Evolutionary conservation across 179 eudicot species (phyloP), one percentile per base, ranked within the genome.

Genomic region (Spergularia azorica): DNA sequence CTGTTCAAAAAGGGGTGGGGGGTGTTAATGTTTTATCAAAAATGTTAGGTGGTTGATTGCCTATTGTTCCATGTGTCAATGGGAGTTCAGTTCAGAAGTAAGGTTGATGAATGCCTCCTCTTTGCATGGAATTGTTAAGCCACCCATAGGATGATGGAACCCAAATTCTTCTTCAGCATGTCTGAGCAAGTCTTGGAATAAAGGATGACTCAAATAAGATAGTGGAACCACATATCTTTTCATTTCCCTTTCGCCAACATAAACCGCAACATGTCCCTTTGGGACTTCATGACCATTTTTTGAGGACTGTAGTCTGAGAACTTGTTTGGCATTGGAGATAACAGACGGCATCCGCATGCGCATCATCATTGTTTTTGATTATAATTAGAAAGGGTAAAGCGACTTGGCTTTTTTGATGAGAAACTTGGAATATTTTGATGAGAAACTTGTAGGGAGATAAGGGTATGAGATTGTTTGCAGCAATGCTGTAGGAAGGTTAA

Each of bases 141-240:
- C 77, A 10, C 68, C 77, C 64, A 21, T 41, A 54, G 60, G 17
- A 59, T 59, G 66, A 57, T 38, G 63, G 18, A 58, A 57, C 4
- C 54, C 52, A 3, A 69, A 50, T 15, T 51, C 18, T 69, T 18
- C 38, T 16, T 50, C 10, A 2, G 72, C 72, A 14, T 41, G 66
- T 11, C 64, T 46, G 64, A 73, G 77, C 77, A 73, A 58, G 32
- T 8, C 9, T 62, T 72, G 56, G 13, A 61, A 60, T 60, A 67
- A 66, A 5, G 46, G 76, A 21, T 73, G 58, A 57, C 67, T 61
- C 55, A 73, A 73, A 41, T 67, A 61, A 20, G 67, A 73, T n/a
- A 73, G 48, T 46, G 76, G 68, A 56, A 71, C 52, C 55, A 72
- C 20, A 36, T 17, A 63, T 4, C 76, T n/a, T 52, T 20, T 61